Evolutionary conservation across 2,329 filamentous ascomycete genomes (phyloP), one percentile per base, ranked within the genome.

Genomic region (Ceratocystis alfenasii): DNA sequence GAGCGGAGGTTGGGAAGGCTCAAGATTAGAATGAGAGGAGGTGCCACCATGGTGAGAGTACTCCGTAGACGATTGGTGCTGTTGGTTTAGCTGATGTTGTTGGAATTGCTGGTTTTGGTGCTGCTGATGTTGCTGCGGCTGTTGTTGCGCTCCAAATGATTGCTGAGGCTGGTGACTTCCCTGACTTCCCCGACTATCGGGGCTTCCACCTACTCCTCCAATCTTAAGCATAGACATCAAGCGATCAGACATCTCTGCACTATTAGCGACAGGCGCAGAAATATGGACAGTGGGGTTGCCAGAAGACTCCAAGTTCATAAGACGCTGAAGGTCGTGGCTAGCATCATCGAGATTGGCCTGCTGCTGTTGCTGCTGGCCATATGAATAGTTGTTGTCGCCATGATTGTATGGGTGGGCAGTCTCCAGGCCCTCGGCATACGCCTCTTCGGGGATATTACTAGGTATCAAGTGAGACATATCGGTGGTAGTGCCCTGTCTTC

Each of bases 1-100:
- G 60, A 69, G 69, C 10, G 79, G 78, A 17, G 80, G 73, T 22
- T 80, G 79, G 50, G 75, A 72, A 15, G 80, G 77, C 63, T 81
- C 80, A 66, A 82, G 79, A 71, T 85, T 53, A 81, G 83, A 50
- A 76, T 77, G 15, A 85, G 83, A 71, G 82, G 79, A 33, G 79
- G 72, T 25, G 80, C 78, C 4, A 74, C 72, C 63, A 78, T 74
- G 20, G 78, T 64, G 55, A 36, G 30, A 76, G 68, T 84, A 81
- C 15, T 87, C 82, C 41, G 82, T 73, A 7, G 83, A 81, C 4
- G 82, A 83, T 63, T 79, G 78, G 53, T 78, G 79, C 68, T 74
- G 71, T 65, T 72, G 73, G 67, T 66, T 55, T 46, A 69, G 66
- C 48, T 68, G 62, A 46, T 70, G 33, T n/a, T 59, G 55, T 36